These are phyloP conservation scores for Chalciporus pseudorubinellus DNA, from an alignment of 768 basidiomycete species.

Conservation along the genomic window DNA sequence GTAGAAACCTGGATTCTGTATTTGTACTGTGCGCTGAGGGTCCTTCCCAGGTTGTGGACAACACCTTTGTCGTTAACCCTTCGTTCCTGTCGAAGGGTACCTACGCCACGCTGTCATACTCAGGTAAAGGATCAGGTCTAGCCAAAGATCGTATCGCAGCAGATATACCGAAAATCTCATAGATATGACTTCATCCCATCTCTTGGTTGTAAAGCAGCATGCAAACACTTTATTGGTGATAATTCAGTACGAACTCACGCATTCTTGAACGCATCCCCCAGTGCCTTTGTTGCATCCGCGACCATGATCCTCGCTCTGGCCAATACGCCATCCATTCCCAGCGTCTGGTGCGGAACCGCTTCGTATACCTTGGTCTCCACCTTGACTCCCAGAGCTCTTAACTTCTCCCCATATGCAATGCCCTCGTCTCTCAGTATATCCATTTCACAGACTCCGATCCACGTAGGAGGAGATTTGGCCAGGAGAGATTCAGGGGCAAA, in stretches of 20 bases:
- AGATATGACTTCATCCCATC: conserved; percentile 1
- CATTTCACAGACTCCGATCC: conserved; percentile 61
- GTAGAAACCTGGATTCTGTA: conserved; percentile 38
- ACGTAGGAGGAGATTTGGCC: conserved; percentile 51
- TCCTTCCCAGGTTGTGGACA: conserved; percentile 63
- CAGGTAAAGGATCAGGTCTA: conserved; percentile 25
- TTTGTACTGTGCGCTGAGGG: background rate
- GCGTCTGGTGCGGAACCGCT: conserved; percentile 60
- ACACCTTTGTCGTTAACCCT: conserved; percentile 82
- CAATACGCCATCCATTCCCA: conserved; percentile 63
- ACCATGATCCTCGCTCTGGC: conserved; percentile 13
- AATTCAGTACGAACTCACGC: background rate
- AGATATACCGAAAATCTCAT: conserved; percentile 27
- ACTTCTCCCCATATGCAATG: conserved; percentile 56
- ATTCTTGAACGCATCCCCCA: conserved; percentile 18
- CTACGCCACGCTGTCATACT: conserved; percentile 47
- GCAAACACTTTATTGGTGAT: background rate
- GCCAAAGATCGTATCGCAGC: conserved; percentile 28
- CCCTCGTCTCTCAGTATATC: conserved; percentile 72
- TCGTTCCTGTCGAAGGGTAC: conserved; percentile 65
- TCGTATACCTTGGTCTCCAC: conserved; percentile 57
- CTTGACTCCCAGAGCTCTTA: conserved; percentile 49
- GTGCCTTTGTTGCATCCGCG: conserved; percentile 19
- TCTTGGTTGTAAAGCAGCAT: background rate
- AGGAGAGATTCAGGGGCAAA: conserved; percentile 60